Conservation (phyloP, 2,329 filamentous ascomycete species). For the Chaetomium olivaceum region DNA sequence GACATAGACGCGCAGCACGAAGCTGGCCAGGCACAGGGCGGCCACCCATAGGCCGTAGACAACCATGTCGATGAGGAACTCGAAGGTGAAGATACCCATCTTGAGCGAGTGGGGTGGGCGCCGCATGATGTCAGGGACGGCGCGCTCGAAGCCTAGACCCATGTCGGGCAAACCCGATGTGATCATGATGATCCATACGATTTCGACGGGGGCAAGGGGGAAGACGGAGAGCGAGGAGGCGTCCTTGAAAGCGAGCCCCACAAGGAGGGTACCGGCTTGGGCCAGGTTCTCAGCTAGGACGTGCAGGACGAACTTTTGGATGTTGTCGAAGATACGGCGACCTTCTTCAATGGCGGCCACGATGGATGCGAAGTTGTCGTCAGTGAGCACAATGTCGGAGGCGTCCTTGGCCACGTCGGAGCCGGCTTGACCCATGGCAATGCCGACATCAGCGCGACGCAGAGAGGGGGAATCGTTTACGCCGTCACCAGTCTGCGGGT, state of each 20-base stretch:
- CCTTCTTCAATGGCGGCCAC: slow-evolving; percentile 71
- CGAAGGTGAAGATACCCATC: slow-evolving; percentile 63
- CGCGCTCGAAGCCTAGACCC: slow-evolving; percentile 70
- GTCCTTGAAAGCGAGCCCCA: slow-evolving; percentile 71
- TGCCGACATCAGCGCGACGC: slow-evolving; percentile 72
- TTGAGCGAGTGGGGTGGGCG: slow-evolving; percentile 64
- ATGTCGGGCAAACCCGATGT: slow-evolving; percentile 72
- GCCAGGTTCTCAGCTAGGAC: slow-evolving; percentile 71
- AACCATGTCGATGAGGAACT: slow-evolving; percentile 67
- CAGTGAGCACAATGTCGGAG: slow-evolving; percentile 82
- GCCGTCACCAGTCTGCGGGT: slow-evolving; percentile 61
- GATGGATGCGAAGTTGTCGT: slow-evolving; percentile 85
- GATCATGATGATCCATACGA: slow-evolving; percentile 76
- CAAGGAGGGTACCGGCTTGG: slow-evolving; percentile 66
- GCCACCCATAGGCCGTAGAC: slow-evolving; percentile 67
- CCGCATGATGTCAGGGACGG: slow-evolving; percentile 65
- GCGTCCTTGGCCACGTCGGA: slow-evolving; percentile 78
- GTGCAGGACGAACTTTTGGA: slow-evolving; percentile 69
- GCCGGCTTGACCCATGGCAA: slow-evolving; percentile 71
- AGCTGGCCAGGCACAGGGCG: slow-evolving; percentile 60
- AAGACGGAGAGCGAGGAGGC: slow-evolving; percentile 60
- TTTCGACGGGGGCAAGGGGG: slow-evolving; percentile 70
- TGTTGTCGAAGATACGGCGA: slow-evolving; percentile 71
- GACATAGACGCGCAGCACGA: slow-evolving; percentile 60
- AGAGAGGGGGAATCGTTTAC: slow-evolving; percentile 75